Percentiles rank a stretch among this genome's conserved stretches.
Conservation (phyloP, 1,284 basidiomycete species). For the Caloboletus firmus region DNA sequence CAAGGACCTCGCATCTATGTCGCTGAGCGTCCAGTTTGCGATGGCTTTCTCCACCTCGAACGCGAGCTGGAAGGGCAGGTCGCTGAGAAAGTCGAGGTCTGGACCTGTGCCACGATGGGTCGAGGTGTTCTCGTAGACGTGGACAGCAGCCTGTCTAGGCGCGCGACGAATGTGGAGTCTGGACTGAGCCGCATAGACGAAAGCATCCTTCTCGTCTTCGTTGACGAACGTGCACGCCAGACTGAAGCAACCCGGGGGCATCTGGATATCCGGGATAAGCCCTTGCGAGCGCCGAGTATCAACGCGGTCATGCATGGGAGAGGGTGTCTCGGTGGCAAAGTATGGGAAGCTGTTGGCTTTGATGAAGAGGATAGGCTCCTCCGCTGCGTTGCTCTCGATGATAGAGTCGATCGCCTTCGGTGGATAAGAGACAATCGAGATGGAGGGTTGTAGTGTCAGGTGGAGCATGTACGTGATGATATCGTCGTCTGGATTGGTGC, state of each 20-base stretch:
- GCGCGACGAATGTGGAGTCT: conserved; percentile 27
- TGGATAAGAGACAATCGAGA: conserved; percentile 18
- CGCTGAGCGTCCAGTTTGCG: conserved; percentile 29
- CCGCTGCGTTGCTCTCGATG: conserved; percentile 8
- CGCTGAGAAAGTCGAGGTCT: conserved; percentile 26
- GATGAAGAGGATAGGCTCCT: conserved; percentile 26
- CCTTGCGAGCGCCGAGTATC: conserved; percentile 28
- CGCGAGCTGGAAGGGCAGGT: conserved; percentile 38
- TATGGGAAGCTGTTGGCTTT: conserved; percentile 25
- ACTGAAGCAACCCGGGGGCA: conserved; percentile 33
- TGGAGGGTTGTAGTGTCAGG: neutral
- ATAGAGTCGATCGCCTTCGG: conserved; percentile 14
- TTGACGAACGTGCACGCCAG: conserved; percentile 32
- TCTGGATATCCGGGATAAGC: conserved; percentile 23
- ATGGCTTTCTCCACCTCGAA: conserved; percentile 43
- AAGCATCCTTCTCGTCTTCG: conserved; percentile 27
- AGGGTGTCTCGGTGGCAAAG: conserved; percentile 14
- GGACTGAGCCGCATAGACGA: conserved; percentile 26
- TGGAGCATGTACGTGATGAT: neutral
- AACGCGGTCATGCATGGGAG: rapidly evolving
- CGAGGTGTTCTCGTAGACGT: conserved; percentile 15
- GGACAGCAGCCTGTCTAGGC: conserved; percentile 1
- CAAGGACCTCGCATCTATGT: conserved; percentile 25
- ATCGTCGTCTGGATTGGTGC: neutral
- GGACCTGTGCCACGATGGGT: neutral